Evolutionary conservation across 208 protist species (phyloP), one percentile per base, ranked within the genome.

Genomic region (Leishmania gerbilli): DNA sequence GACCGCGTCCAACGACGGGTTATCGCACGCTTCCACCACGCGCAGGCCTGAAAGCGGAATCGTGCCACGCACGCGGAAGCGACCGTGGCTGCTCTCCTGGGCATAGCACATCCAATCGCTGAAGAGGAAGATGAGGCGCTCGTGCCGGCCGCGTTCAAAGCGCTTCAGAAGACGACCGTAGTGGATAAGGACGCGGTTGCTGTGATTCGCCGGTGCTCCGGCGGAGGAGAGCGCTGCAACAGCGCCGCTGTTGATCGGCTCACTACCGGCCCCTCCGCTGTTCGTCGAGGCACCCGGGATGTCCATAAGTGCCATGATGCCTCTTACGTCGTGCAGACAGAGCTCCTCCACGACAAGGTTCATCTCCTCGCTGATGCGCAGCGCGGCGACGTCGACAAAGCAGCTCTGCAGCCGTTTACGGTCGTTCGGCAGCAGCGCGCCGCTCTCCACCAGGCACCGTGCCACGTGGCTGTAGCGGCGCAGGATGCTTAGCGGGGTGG

Each of bases 121-220:
- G 86, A 98, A 98, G 71, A 96, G 81, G 77, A 98, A 93, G 76
- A 93, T 68, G 1, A 98, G 84, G 8, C 92, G 89, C 68, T 96
- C 89, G 80, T 96, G 93, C 11, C 88, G 87, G 17, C 89, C 91
- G 21, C 92, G 92, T 3, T 88, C 77, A 71, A 86, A 95, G 74
- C 85, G 72, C 86, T 96, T 96, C 49, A 78, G 71, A 45, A 97
- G 80, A 8, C 91, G 87, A 13, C 94, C 92, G 79, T 93, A 92
- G 71, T 95, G 92, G 24, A 97, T 81, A 21, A 97, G 84, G 6
- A 89, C 82, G 31, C 91, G 91, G 64, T 45, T 76, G 79, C 77
- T 78, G 74, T 65, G 71, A 79, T 78, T 64, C 37, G 51, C 45
- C 27, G 34, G 42, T 60, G 31, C 78, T 83, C 15, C 71, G 40